Evolutionary conservation across 2,329 filamentous ascomycete genomes (phyloP).

Genomic region (Juglanconis sp.): DNA sequence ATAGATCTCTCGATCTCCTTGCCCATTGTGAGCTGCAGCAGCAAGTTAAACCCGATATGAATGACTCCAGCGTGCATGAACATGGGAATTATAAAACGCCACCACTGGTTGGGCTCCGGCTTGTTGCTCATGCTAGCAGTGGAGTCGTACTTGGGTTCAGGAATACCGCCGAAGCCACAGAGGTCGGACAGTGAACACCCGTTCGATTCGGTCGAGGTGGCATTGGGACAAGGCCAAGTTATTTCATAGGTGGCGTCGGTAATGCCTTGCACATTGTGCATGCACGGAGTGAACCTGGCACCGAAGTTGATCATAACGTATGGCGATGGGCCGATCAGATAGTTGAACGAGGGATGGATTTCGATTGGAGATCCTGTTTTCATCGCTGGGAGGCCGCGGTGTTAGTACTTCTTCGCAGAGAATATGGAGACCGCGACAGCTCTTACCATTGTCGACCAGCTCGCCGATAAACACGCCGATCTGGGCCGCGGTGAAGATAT

Average conservation of each 20-base stretch:
- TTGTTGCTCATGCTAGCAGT: slow-evolving; percentile 40
- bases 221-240: slow-evolving; percentile 77
- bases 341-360: slow-evolving; percentile 84
- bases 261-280: slow-evolving; percentile 75
- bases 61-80: slow-evolving; percentile 93
- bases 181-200: slow-evolving; percentile 72
- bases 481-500: slow-evolving; percentile 73
- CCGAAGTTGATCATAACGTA: slow-evolving; percentile 97
- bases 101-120: slow-evolving; percentile 88
- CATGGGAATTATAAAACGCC: slow-evolving; percentile 89
- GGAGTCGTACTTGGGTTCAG: slow-evolving; percentile 59
- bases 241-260: slow-evolving; percentile 50
- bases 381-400: slow-evolving; percentile 46
- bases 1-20: slow-evolving; percentile 91
- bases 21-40: slow-evolving; percentile 85
- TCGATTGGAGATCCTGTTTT: slow-evolving; percentile 76
- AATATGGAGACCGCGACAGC: neutral
- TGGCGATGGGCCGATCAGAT: slow-evolving; percentile 92
- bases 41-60: slow-evolving; percentile 93
- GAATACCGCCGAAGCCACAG: slow-evolving; percentile 79
- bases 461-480: slow-evolving; percentile 85
- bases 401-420: slow-evolving; percentile 2
- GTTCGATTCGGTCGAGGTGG: slow-evolving; percentile 55
- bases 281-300: slow-evolving; percentile 86
- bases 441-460: slow-evolving; percentile 76